These are phyloP conservation scores for Amesomyces nigricolor DNA, from an alignment of 2,329 filamentous ascomycete genomes.

Conservation along the genomic window DNA sequence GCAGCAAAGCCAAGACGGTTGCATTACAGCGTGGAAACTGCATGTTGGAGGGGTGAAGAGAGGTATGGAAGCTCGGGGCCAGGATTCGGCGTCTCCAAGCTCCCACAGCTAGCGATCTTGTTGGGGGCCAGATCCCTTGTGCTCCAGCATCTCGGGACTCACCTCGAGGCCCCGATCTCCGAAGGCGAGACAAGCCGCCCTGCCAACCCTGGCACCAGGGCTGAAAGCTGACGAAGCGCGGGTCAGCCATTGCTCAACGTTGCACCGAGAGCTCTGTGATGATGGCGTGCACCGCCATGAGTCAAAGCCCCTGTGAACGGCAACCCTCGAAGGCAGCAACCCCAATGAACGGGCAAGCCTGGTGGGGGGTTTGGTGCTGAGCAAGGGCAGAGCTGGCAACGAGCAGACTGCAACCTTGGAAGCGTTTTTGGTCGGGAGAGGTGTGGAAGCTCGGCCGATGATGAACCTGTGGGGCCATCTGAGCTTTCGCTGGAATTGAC, in stretches of 20 bases:
- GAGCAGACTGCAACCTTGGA: slow-evolving; percentile 3
- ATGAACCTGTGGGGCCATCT: neutral
- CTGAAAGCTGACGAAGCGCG: neutral
- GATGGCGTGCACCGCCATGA: slow-evolving; percentile 7
- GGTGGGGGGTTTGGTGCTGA: neutral
- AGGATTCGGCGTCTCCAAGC: neutral
- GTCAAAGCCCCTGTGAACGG: slow-evolving; percentile 15
- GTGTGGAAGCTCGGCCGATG: neutral
- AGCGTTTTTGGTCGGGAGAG: neutral
- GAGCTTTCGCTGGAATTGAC: too few species aligned
- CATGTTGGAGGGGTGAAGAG: slow-evolving; percentile 12
- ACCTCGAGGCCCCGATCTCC: neutral
- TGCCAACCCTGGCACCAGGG: too few species aligned
- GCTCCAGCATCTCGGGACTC: neutral
- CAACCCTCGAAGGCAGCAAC: slow-evolving; percentile 6
- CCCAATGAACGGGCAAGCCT: neutral
- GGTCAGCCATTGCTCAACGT: slow-evolving; percentile 11
- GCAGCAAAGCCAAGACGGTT: slow-evolving; percentile 4
- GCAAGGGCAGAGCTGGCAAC: slow-evolving; percentile 1
- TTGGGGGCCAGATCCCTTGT: neutral
- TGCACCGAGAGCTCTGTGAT: neutral
- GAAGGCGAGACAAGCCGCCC: neutral
- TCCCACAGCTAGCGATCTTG: neutral
- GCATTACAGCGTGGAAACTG: slow-evolving; percentile 1
- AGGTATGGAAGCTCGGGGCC: neutral